Conservation (phyloP, 202 grass and related monocot species). For the Brachypodium distachyon region DNA sequence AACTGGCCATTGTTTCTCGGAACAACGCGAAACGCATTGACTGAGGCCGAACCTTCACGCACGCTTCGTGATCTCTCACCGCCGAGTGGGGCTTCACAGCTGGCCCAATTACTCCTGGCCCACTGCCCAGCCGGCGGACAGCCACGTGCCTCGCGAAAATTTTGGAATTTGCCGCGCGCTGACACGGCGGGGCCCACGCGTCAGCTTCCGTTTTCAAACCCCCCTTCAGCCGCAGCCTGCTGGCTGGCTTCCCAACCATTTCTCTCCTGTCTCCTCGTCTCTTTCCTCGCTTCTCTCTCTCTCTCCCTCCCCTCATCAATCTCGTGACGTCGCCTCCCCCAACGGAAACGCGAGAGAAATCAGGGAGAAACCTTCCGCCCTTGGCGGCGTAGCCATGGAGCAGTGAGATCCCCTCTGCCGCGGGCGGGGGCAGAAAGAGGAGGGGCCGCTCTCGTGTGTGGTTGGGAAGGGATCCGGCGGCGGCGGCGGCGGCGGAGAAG, state of each 20-base stretch:
- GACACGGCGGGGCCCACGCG: background rate
- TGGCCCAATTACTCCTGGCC: no score
- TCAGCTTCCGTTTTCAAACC: constrained; percentile 22
- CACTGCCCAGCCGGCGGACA: background rate
- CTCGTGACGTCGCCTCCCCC: background rate
- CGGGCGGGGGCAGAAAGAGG: background rate
- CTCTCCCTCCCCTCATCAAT: background rate
- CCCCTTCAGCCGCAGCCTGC: no score
- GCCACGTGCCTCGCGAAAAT: constrained; percentile 13
- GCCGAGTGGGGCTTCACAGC: no score
- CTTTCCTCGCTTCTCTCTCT: background rate
- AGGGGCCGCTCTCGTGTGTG: background rate
- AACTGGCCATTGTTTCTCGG: no score
- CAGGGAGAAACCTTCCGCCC: background rate
- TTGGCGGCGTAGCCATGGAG: background rate
- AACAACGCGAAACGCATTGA: no score
- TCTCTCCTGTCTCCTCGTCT: background rate
- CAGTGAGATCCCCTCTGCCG: background rate
- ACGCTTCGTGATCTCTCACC: no score
- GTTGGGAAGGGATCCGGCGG: background rate
- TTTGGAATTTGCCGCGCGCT: constrained; percentile 45
- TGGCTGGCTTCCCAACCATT: background rate
- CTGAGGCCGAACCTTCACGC: no score
- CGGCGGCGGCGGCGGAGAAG: background rate
- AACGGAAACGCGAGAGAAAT: background rate